Percentiles rank a stretch among this genome's conserved stretches.
phyloP scores from a whole-genome alignment of 495 filamentous ascomycete species.

The Bryoglossum gracile region DNA sequence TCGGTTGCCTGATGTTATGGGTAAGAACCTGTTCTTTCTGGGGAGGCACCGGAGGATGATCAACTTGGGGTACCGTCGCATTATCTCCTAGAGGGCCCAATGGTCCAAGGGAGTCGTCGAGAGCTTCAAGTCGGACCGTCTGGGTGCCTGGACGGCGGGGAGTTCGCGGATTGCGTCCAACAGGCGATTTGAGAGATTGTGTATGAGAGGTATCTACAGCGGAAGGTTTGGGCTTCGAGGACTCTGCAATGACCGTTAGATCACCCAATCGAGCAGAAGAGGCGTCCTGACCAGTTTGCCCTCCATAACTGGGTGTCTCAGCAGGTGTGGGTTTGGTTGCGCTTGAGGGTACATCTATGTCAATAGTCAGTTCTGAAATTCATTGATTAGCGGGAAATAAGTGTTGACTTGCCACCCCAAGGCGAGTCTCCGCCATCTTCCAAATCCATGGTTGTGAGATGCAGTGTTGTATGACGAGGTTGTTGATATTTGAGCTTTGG shows the following conservation, averaged over 20 bases:
- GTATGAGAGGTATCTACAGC: constrained; percentile 16
- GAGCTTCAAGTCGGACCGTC: constrained; percentile 75
- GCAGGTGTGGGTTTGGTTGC: constrained; percentile 10
- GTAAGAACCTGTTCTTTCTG: constrained; percentile 70
- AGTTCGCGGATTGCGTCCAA: constrained; percentile 31
- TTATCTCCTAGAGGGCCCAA: constrained; percentile 74
- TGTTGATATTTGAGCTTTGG: no score
- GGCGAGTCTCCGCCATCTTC: constrained; percentile 58
- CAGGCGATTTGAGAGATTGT: constrained; percentile 22
- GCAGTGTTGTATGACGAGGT: constrained; percentile 1
- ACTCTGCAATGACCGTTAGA: constrained; percentile 12
- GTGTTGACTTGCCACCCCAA: constrained; percentile 53
- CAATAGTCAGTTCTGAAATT: constrained; percentile 1
- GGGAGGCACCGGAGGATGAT: constrained; percentile 79
- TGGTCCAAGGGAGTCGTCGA: constrained; percentile 88
- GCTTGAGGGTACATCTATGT: constrained; percentile 24
- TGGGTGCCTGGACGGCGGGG: constrained; percentile 73
- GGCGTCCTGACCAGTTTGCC: constrained; percentile 11
- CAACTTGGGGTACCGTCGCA: constrained; percentile 36
- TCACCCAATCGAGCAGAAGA: neutral
- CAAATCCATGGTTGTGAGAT: constrained; percentile 46
- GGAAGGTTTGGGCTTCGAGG: constrained; percentile 16
- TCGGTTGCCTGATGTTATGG: constrained; percentile 48
- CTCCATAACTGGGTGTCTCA: constrained; percentile 12
- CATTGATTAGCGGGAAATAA: neutral